Evolutionary conservation across 208 protist species (phyloP).

Genomic region (Tritrichomonas musculus): DNA sequence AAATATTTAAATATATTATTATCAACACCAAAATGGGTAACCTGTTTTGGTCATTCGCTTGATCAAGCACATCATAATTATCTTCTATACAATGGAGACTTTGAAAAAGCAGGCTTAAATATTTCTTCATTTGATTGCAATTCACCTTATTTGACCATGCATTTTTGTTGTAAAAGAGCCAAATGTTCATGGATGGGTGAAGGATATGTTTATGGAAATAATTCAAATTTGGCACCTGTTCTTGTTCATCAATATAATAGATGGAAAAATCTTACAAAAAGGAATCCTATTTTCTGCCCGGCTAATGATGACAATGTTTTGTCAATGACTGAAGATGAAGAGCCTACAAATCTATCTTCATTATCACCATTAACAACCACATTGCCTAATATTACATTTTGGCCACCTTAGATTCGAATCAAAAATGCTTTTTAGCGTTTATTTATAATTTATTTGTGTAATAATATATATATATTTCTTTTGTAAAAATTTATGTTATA

Average conservation of each 20-base stretch:
- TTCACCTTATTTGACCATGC: neutral
- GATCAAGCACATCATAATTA: slow-evolving; percentile 18
- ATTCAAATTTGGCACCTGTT: neutral
- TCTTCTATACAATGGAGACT: neutral
- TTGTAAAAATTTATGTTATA: too few species aligned
- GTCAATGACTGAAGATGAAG: too few species aligned
- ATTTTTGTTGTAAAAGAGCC: neutral
- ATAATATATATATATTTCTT: too few species aligned
- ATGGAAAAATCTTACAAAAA: neutral
- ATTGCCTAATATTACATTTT: too few species aligned
- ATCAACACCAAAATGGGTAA: neutral
- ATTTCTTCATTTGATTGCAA: neutral
- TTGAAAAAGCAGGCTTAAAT: neutral
- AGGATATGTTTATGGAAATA: neutral
- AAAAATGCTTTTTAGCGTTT: too few species aligned
- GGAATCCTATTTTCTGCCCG: neutral
- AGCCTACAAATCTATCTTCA: too few species aligned
- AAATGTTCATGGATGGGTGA: too few species aligned
- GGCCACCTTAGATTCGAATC: too few species aligned
- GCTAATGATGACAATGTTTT: too few species aligned
- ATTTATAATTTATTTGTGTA: too few species aligned
- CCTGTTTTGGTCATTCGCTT: neutral
- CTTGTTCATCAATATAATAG: slow-evolving; percentile 2
- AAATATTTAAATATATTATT: neutral
- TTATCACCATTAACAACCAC: too few species aligned